Base-by-base conservation (phyloP, 2,329 filamentous ascomycete genomes). In the Davidsoniella neocaledoniae region DNA sequence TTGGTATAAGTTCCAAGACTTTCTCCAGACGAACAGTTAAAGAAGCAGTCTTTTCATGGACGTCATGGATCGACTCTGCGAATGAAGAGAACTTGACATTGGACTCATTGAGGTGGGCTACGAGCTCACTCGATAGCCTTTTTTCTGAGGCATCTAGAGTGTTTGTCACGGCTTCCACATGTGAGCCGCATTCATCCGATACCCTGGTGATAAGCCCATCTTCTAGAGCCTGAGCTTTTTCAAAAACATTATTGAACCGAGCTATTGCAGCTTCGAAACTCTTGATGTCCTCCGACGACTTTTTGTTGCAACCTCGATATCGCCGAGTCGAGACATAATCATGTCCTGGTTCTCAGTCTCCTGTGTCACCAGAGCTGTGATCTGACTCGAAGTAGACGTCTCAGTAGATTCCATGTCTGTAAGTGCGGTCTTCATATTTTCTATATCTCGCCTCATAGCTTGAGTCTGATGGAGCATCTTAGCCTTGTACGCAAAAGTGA, bases 401-500 rank as follows among this genome's bases (percentile, higher is more conserved):
- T 50, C 51, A 2, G 33, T 38, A 2, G 48, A 50, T 38, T 53
- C 51, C 33, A 53, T 47, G 23, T 50, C 45, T 23, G 47, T 40
- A 14, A 53, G 40, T 5, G 51, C 48, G 14, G 17, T 50, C n/a
- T 46, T 45, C 25, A 53, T 38, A 12, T 49, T 26, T 17, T 53
- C 48, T 9, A 53, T 50, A 7, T 41, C 36, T 10, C 41, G 21
- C 2, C 38, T 16, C 3, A 53, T 19, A 2, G 46, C 12, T n/a
- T 53, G 51, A 6, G 44, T 23, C 16, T 53, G 48, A 7, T 50
- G 38, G 10, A 53, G 29, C 23, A 50, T 38, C 17, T 50, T 53
- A 36, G 51, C 48, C 36, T 53, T 53, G 33, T 50, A 53, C 3
- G 51, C 51, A 23, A 51, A 53, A 2, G 46, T 41, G 7, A 53